Evolutionary conservation across 257 asterid genomes (phyloP).

Genomic region (Fraxinus pennsylvanica): DNA sequence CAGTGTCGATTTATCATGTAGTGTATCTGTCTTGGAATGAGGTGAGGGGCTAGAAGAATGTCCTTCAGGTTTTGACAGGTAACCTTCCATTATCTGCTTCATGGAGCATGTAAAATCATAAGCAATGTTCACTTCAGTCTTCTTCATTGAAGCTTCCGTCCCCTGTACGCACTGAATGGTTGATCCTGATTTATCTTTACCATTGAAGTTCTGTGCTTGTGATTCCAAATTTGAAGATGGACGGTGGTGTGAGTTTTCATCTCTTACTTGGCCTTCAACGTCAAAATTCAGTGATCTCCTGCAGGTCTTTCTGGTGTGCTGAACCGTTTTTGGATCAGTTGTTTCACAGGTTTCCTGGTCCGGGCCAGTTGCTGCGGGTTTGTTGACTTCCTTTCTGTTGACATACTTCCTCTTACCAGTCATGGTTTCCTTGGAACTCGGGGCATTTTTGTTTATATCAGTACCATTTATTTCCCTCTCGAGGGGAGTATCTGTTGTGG

Average conservation of each 20-base stretch:
- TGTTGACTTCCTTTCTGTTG: slow-evolving; percentile 38
- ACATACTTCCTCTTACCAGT: slow-evolving; percentile 54
- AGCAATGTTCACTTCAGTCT: slow-evolving; percentile 33
- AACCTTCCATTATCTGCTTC: slow-evolving; percentile 31
- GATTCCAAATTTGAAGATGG: slow-evolving; percentile 34
- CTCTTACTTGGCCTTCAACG: slow-evolving; percentile 39
- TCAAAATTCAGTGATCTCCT: slow-evolving; percentile 59
- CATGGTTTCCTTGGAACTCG: slow-evolving; percentile 33
- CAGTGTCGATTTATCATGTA: slow-evolving; percentile 27
- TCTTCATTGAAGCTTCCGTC: slow-evolving; percentile 29
- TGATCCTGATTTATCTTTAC: slow-evolving; percentile 35
- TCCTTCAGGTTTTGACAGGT: slow-evolving; percentile 31
- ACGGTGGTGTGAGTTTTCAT: slow-evolving; percentile 33
- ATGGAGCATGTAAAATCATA: slow-evolving; percentile 28
- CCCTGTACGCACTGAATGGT: slow-evolving; percentile 27
- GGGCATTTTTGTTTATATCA: slow-evolving; percentile 27
- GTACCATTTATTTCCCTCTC: slow-evolving; percentile 38
- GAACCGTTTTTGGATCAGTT: slow-evolving; percentile 15
- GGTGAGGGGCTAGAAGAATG: slow-evolving; percentile 32
- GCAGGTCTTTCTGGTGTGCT: slow-evolving; percentile 56
- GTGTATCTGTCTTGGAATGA: slow-evolving; percentile 32
- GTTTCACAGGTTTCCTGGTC: slow-evolving; percentile 39
- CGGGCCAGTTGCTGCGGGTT: slow-evolving; percentile 26
- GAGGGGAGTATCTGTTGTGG: slow-evolving; percentile 24
- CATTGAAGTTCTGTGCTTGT: slow-evolving; percentile 32